A percentile compares a stretch with the other conserved stretches of the same genome.
These are phyloP conservation scores for Fagopyrum homotropicum DNA, from an alignment of 148 eudicot species.

Conservation along the genomic window DNA sequence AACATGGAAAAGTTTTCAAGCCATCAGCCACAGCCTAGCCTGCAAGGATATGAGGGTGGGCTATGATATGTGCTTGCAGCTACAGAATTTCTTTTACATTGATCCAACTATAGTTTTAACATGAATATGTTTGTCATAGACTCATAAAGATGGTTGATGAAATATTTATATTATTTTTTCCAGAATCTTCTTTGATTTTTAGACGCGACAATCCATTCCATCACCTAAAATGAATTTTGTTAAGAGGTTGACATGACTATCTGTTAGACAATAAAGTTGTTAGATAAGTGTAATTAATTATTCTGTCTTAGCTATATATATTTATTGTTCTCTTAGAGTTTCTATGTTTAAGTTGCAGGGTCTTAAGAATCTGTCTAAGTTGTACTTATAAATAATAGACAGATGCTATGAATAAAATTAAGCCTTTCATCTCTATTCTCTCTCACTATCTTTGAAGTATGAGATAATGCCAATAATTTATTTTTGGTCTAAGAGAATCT, in stretches of 20 bases:
- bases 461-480: neutral
- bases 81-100: neutral
- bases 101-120: neutral
- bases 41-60: neutral
- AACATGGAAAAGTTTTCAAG: neutral
- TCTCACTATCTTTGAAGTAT: too few species aligned
- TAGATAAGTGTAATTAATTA: too few species aligned
- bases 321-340: too few species aligned
- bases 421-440: too few species aligned
- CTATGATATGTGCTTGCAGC: neutral
- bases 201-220: neutral
- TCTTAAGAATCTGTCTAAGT: too few species aligned
- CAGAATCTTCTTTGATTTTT: neutral
- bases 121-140: neutral
- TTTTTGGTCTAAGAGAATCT: neutral
- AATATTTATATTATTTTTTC: too few species aligned
- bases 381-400: too few species aligned
- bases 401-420: too few species aligned
- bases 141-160: neutral
- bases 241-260: neutral
- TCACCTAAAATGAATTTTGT: neutral
- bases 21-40: neutral
- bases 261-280: too few species aligned
- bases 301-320: too few species aligned
- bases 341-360: too few species aligned